Base-by-base conservation (phyloP, 2,329 filamentous ascomycete species). In the Sarocladium kiliense region DNA sequence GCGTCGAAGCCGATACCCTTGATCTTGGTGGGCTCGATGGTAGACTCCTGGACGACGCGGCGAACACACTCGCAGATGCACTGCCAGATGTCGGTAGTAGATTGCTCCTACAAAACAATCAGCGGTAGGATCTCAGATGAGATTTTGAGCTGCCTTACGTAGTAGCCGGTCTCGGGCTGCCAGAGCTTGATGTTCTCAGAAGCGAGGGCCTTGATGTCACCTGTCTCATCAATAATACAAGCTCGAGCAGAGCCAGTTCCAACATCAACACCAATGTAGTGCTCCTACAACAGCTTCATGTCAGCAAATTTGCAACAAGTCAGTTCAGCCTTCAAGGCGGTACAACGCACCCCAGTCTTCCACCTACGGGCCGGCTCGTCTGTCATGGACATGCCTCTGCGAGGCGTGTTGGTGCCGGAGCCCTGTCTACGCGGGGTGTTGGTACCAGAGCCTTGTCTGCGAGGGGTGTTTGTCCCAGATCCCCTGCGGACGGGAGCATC, bases 1-100 rank as follows among this genome's bases (percentile, higher is more conserved):
- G 94, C 94, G 70, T 99, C 94, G 71, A 99, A 97, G 54, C 94
- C 94, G 65, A 99, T 91, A 57, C 94, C 94, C 63, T 88, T 88
- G 64, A 99, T 87, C 34, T 82, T 85, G 59, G 75, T 76, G 3
- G 86, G 81, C 64, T 93, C 85, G 62, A 96, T 86, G 63, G 86
- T 86, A 62, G 93, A 88, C 70, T 96, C 87, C 66, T 80, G 81
- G 64, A 97, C 81, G 44, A 92, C 91, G 54, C 86, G 82, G 65
- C 91, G 87, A 36, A 97, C 91, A 41, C 91, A 94, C 58, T 84
- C 81, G 75, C 92, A 96, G 68, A 99, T 96, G 72, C 91, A 93
- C 60, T 85, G 81, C 94, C 94, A 99, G 66, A 99, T 99, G 71
- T 99, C 90, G 53, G 86, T 89, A 0, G 94, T 97, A 16, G 93